Evolutionary conservation across 2,329 filamentous ascomycete species (phyloP).

Genomic region (Stachybotrys chartarum): DNA sequence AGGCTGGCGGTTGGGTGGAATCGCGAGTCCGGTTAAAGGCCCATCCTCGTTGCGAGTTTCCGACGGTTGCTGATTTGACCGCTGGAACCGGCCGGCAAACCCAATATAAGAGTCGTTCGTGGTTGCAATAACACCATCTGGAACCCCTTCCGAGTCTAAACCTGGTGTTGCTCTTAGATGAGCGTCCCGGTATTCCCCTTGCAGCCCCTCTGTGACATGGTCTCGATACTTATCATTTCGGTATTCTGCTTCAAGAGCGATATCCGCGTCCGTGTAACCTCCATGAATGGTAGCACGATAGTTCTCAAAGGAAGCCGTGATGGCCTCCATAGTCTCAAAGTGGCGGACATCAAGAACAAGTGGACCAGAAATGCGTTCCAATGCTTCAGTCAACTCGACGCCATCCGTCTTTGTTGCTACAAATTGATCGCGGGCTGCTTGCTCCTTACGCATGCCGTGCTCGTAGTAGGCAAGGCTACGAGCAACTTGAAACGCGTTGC

Average conservation of each 20-base stretch:
- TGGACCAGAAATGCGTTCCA: background rate
- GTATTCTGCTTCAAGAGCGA: background rate
- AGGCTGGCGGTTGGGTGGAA: background rate
- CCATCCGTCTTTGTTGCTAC: background rate
- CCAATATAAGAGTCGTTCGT: background rate
- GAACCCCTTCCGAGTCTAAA: background rate
- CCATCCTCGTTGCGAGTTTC: background rate
- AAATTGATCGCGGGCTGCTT: background rate
- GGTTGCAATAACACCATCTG: background rate
- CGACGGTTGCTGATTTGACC: background rate
- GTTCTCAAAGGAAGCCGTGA: background rate
- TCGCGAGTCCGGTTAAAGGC: background rate
- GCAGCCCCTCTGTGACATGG: background rate
- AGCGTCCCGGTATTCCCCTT: background rate
- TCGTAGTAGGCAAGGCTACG: background rate
- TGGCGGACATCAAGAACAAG: background rate
- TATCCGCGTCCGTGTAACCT: background rate
- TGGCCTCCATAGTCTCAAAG: background rate
- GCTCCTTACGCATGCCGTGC: background rate
- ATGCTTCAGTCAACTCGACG: background rate
- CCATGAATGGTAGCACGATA: background rate
- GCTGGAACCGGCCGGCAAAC: background rate
- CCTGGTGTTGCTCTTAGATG: background rate
- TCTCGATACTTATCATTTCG: background rate
- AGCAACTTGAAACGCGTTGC: background rate